Base-by-base conservation (phyloP, 306 rosid species). In the Styphnolobium japonicum region DNA sequence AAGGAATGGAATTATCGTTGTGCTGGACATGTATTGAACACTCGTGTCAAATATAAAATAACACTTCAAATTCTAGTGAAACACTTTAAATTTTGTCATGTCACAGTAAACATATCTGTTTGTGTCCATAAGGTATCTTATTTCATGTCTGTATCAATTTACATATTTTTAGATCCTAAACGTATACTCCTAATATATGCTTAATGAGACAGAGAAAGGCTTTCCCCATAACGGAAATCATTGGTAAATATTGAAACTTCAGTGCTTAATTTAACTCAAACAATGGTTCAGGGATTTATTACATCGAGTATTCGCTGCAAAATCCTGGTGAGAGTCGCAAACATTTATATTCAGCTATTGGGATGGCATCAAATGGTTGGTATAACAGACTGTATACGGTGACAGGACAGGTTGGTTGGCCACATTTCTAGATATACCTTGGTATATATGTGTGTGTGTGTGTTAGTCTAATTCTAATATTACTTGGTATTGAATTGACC, bases 321-420 rank as follows among this genome's bases (percentile, higher is more conserved):
- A 88, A 70, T 55, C 97, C 97, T 1, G 97, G 97, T 52, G 97
- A 94, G 80, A 77, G 87, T 86, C 81, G 87, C 63, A 94, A 81
- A 75, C 84, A 88, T 85, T 77, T 94, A 72, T 87, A 78, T 75
- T 85, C 98, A 21, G 95, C 97, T 39, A 89, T 94, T 73, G 98
- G 97, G 75, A 94, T 94, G 98, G 87, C 97, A 60, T 73, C 85
- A 67, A 92, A 88, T 71, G 98, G 98, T 68, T 92, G 97, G 97
- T 88, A 89, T 83, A 94, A 94, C 81, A 88, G 97, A 75, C 80
- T 94, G 31, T 94, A 94, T 43, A 94, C 97, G 3, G 90, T 92
- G 25, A 92, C 98, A 4, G 98, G 98, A 80, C 98, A 92, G 97
- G 98, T 94, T 67, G 51, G 71, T 33, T 68, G 57, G 22, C 42